Conservation (phyloP, 305 asterid species). For the Ajuga reptans region DNA sequence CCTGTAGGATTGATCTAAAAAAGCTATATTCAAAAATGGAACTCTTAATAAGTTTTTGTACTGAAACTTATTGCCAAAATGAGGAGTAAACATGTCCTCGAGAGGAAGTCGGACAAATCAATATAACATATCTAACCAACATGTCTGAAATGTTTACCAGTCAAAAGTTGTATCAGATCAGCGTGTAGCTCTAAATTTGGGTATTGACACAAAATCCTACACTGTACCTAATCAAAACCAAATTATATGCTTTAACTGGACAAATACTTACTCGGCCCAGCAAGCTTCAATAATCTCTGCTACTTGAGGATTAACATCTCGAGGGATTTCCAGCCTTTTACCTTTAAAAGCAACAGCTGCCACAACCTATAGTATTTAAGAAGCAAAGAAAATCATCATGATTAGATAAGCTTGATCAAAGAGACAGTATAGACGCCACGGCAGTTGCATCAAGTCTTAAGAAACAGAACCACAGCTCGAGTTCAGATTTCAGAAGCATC, state of each 20-base stretch:
- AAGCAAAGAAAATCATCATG: slow-evolving; percentile 1
- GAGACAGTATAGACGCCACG: neutral
- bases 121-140: slow-evolving; percentile 6
- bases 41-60: neutral
- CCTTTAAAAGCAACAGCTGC: slow-evolving; percentile 92
- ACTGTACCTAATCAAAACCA: slow-evolving; percentile 1
- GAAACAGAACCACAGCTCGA: neutral
- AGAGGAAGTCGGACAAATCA: neutral
- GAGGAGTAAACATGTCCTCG: neutral
- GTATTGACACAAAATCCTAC: neutral
- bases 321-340: slow-evolving; percentile 78
- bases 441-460: neutral
- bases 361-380: slow-evolving; percentile 59
- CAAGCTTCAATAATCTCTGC: slow-evolving; percentile 78
- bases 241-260: slow-evolving; percentile 7
- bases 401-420: slow-evolving; percentile 10
- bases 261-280: slow-evolving; percentile 76
- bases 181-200: neutral
- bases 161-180: neutral
- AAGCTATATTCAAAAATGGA: neutral
- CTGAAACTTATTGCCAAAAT: no score
- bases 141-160: neutral
- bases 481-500: neutral
- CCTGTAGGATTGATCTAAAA: slow-evolving; percentile 1
- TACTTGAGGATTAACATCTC: slow-evolving; percentile 62